These are phyloP conservation scores for Blepharisma japonicum DNA, from an alignment of 73 alveolate genomes.

Conservation along the genomic window DNA sequence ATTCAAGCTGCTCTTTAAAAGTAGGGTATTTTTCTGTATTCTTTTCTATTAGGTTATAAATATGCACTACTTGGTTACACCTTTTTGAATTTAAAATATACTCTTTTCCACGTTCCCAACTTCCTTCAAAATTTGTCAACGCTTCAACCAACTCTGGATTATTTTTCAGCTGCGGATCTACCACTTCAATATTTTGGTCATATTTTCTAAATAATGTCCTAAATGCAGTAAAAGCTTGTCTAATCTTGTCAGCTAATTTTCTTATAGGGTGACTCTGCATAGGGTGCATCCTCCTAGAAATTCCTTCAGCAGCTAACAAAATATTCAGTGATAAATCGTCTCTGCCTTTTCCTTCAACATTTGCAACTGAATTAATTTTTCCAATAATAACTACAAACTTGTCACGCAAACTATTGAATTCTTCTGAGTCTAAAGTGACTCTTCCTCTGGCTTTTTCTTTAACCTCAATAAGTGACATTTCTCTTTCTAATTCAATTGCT, in stretches of 20 bases:
- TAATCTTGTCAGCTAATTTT: conserved; percentile 78
- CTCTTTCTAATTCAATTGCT: conserved; percentile 92
- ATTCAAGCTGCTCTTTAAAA: conserved; percentile 58
- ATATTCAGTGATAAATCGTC: conserved; percentile 86
- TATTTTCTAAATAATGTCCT: conserved; percentile 76
- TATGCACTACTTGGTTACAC: conserved; percentile 46
- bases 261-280: conserved; percentile 74
- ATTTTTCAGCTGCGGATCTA: conserved; percentile 91
- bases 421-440: conserved; percentile 36
- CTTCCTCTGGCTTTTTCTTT: conserved; percentile 87
- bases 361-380: conserved; percentile 90
- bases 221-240: conserved; percentile 39
- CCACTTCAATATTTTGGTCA: conserved; percentile 88
- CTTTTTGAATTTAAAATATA: conserved; percentile 50
- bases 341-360: conserved; percentile 96
- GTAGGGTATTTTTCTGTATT: conserved; percentile 60
- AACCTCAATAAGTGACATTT: conserved; percentile 76
- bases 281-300: conserved; percentile 68
- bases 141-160: conserved; percentile 89
- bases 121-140: conserved; percentile 76
- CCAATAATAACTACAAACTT: conserved; percentile 78
- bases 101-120: conserved; percentile 85
- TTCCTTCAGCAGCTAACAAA: conserved; percentile 86
- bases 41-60: conserved; percentile 58
- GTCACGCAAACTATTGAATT: conserved; percentile 50